Conservation (phyloP, 495 filamentous ascomycete species). For the Neurospora hispaniola region DNA sequence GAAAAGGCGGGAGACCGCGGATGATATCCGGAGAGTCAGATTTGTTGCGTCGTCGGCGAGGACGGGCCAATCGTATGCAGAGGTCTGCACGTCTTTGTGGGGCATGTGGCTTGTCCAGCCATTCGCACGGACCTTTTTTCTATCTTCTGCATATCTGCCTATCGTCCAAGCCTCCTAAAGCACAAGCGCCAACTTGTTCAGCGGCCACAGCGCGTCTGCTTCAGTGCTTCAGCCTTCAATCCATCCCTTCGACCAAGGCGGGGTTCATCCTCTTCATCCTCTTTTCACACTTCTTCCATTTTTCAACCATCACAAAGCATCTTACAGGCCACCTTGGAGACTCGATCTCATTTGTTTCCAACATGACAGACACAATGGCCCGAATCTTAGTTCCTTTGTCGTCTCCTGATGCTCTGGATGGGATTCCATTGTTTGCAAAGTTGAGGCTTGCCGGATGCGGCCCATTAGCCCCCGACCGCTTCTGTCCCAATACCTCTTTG, state of each 20-base stretch:
- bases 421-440: background rate
- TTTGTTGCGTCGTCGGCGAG: background rate
- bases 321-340: background rate
- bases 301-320: background rate
- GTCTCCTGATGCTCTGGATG: background rate
- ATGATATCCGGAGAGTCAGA: slow-evolving; percentile 4
- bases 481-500: background rate
- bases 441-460: background rate
- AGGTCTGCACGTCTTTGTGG: background rate
- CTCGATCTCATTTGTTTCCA: background rate
- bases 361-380: background rate
- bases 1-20: background rate
- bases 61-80: background rate
- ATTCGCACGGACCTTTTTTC: background rate
- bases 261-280: background rate
- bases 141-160: background rate
- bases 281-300: background rate
- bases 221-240: background rate
- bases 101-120: background rate
- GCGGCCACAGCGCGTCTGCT: background rate
- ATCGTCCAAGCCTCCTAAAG: slow-evolving; percentile 10
- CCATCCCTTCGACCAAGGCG: background rate
- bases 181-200: slow-evolving; percentile 1
- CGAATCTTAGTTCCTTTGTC: background rate
- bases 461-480: background rate